A percentile compares a stretch with the other conserved stretches of the same genome.
These are phyloP conservation scores for Schrenkiella parvula DNA, from an alignment of 345 rosid species.

Conservation along the genomic window DNA sequence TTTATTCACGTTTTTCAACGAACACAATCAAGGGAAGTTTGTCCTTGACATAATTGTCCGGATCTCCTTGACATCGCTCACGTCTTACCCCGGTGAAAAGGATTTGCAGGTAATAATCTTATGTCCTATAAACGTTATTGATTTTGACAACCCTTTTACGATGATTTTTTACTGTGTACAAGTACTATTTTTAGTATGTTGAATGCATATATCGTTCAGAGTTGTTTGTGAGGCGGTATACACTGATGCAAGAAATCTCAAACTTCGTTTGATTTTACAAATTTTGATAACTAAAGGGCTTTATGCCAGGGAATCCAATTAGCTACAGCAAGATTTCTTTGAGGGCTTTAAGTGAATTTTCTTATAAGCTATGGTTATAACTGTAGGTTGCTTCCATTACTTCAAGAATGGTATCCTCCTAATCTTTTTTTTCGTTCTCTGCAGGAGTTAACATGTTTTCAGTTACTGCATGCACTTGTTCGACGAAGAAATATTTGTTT, in stretches of 20 bases:
- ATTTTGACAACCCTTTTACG: slow-evolving; percentile 5
- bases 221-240: slow-evolving; percentile 6
- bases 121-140: background rate
- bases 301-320: slow-evolving; percentile 2
- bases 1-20: slow-evolving; percentile 67
- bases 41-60: slow-evolving; percentile 82
- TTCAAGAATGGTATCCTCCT: background rate
- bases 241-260: slow-evolving; percentile 4
- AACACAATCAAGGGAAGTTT: slow-evolving; percentile 70
- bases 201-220: background rate
- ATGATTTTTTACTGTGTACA: background rate
- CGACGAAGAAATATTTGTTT: slow-evolving; percentile 67
- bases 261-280: slow-evolving; percentile 4
- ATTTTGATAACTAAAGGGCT: slow-evolving; percentile 7
- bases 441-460: slow-evolving; percentile 80
- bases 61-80: slow-evolving; percentile 62
- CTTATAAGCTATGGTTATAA: slow-evolving; percentile 10
- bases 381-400: slow-evolving; percentile 9
- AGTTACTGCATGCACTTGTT: slow-evolving; percentile 79
- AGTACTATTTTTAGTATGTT: slow-evolving; percentile 3
- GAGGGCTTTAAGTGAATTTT: background rate
- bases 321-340: background rate
- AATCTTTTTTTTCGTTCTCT: background rate
- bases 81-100: slow-evolving; percentile 93
- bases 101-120: slow-evolving; percentile 71